These are phyloP conservation scores for Neurospora sp. DNA, from an alignment of 495 filamentous ascomycete species.

Conservation along the genomic window DNA sequence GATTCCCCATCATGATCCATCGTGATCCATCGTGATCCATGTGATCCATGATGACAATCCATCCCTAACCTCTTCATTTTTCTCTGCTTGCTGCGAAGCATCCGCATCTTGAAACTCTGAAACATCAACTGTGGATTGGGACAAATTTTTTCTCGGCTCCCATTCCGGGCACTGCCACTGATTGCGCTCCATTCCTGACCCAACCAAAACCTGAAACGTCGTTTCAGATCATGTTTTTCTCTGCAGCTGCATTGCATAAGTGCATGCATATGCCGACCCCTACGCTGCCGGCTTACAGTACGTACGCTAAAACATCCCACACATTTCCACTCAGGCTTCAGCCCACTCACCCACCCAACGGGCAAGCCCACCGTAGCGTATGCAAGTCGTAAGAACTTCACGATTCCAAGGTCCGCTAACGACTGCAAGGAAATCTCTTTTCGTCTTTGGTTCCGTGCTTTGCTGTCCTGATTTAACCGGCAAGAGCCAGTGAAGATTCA, in stretches of 20 bases:
- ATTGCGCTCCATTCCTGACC: not conserved
- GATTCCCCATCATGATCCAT: not conserved
- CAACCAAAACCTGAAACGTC: not conserved
- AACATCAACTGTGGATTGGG: not conserved
- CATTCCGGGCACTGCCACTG: not conserved
- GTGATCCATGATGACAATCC: not conserved
- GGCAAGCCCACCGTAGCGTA: not conserved
- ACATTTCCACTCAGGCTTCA: not conserved
- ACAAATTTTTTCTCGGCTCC: not conserved
- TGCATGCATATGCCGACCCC: not conserved
- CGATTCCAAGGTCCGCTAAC: not conserved
- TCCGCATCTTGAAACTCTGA: not conserved
- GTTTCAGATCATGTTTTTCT: not conserved
- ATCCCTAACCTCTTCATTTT: not conserved
- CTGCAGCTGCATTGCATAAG: not conserved
- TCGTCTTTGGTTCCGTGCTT: not conserved
- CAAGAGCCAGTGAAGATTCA: not conserved
- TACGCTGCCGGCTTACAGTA: not conserved
- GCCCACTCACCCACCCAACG: not conserved
- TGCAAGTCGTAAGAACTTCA: not conserved
- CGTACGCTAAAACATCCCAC: not conserved
- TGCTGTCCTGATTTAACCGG: not conserved
- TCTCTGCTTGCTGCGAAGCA: not conserved
- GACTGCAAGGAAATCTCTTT: not conserved
- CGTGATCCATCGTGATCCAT: not conserved